phyloP scores from a whole-genome alignment of 768 basidiomycete genomes.

The Mrakia gelida region DNA sequence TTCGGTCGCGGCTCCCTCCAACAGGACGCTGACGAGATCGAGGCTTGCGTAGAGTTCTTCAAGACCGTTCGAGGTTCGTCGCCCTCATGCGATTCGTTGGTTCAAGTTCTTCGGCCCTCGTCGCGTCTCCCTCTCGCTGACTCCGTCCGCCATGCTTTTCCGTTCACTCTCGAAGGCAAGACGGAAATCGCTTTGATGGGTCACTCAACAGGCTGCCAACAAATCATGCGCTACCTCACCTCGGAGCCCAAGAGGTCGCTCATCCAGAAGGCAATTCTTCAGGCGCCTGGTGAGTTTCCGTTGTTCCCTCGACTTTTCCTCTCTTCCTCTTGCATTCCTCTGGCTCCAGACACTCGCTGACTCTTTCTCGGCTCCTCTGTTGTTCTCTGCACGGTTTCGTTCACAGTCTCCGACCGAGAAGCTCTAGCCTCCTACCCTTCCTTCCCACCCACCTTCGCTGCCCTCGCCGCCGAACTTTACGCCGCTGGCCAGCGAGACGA shows the following conservation, averaged over 20 bases:
- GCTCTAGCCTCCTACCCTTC: not conserved
- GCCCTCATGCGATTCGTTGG: not conserved
- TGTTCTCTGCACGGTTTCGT: not conserved
- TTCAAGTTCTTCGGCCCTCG: not conserved
- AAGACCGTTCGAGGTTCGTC: not conserved
- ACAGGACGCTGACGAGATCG: constrained; percentile 13
- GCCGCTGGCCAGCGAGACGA: not conserved
- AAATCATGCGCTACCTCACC: constrained; percentile 29
- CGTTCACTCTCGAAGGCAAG: not conserved
- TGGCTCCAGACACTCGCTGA: not conserved
- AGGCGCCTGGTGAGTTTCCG: constrained; percentile 25
- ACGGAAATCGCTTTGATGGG: not conserved
- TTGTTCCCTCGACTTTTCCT: not conserved
- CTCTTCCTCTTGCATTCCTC: not conserved
- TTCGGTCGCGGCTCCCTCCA: constrained; percentile 19
- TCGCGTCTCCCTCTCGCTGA: not conserved
- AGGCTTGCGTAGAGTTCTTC: constrained; percentile 16
- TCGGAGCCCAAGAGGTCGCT: not conserved
- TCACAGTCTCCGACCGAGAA: constrained; percentile 22
- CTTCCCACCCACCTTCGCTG: not conserved
- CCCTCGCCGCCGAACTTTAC: not conserved
- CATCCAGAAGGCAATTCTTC: constrained; percentile 19
- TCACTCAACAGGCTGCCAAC: constrained; percentile 32
- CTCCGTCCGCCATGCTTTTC: not conserved
- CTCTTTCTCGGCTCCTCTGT: not conserved